These are phyloP conservation scores for Bjerkandera adusta DNA, from an alignment of 1,284 basidiomycete species.

Conservation along the genomic window DNA sequence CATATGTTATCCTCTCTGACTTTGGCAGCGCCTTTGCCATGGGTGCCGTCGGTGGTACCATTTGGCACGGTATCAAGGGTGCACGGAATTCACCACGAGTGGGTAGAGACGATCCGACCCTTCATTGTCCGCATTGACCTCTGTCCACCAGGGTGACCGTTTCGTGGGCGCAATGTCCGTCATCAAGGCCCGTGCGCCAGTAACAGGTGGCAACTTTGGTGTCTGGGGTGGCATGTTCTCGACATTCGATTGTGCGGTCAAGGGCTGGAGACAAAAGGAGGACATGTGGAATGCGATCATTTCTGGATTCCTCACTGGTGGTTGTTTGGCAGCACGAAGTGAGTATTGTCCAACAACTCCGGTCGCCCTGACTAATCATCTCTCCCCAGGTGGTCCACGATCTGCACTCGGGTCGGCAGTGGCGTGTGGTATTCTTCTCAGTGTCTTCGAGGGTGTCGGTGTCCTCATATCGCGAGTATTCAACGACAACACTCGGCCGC, in stretches of 20 bases:
- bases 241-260: conserved; percentile 97
- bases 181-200: conserved; percentile 97
- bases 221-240: conserved; percentile 99
- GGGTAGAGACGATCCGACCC: conserved; percentile 30
- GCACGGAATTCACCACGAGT: conserved; percentile 95
- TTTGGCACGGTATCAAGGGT: conserved; percentile 99
- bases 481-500: conserved; percentile 78
- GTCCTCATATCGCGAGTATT: conserved; percentile 84
- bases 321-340: conserved; percentile 93
- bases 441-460: conserved; percentile 95
- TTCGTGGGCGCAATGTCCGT: conserved; percentile 92
- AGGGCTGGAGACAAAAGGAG: conserved; percentile 97
- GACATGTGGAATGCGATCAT: conserved; percentile 99
- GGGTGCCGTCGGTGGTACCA: conserved; percentile 94
- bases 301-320: conserved; percentile 97
- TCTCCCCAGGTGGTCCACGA: conserved; percentile 78
- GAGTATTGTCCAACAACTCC: conserved; percentile 43
- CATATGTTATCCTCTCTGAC: conserved; percentile 98
- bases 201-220: conserved; percentile 97
- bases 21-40: conserved; percentile 96
- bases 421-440: conserved; percentile 94
- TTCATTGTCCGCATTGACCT: background rate
- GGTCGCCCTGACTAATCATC: conserved; percentile 11
- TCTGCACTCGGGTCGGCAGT: conserved; percentile 90
- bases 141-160: conserved; percentile 87